A percentile compares a stretch with the other conserved stretches of the same genome.
These are phyloP conservation scores for Penstemon davidsonii DNA, from an alignment of 257 asterid genomes.

Conservation along the genomic window DNA sequence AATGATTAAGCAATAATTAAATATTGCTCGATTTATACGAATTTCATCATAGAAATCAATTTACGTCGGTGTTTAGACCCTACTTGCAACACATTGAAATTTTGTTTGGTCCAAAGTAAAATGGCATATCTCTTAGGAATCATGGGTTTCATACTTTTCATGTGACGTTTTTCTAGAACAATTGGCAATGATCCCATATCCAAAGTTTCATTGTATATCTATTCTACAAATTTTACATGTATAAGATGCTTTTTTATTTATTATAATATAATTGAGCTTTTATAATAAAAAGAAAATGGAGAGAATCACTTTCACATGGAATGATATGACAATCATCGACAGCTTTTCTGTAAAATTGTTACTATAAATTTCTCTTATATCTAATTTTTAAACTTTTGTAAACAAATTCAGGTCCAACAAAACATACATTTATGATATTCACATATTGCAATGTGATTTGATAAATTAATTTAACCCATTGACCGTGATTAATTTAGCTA, in stretches of 20 bases:
- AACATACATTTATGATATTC: background rate
- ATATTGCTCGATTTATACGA: background rate
- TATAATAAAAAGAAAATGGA: background rate
- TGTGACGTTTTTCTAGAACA: background rate
- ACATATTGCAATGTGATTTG: background rate
- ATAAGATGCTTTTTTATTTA: background rate
- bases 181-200: constrained; percentile 15
- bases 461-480: background rate
- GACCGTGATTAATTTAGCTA: background rate
- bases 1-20: constrained; percentile 31
- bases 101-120: background rate
- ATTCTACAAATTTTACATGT: background rate
- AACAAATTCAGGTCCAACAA: too few relatives aligned
- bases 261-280: background rate
- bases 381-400: too few relatives aligned
- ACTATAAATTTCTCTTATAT: too few relatives aligned
- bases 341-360: too few relatives aligned
- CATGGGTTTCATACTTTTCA: background rate
- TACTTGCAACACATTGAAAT: background rate
- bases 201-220: too few relatives aligned
- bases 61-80: constrained; percentile 15
- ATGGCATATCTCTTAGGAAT: background rate
- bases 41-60: constrained; percentile 1
- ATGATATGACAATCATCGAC: too few relatives aligned
- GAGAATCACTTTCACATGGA: background rate